Conservation (phyloP, 345 rosid species). For the Camelina hispida region DNA sequence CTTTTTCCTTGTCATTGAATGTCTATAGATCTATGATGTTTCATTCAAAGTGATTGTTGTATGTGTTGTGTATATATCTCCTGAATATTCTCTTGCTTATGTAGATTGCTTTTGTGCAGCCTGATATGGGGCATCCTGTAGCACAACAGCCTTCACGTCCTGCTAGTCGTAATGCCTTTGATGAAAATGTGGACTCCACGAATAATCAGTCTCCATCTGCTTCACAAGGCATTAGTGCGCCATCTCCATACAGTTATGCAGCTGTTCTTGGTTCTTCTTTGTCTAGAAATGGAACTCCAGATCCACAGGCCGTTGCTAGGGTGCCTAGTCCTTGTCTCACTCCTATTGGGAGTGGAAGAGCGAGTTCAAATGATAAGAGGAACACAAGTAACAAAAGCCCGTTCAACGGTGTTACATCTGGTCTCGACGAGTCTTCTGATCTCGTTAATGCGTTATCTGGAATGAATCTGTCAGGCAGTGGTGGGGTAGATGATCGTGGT, state of each 20-base stretch:
- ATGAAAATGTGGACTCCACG: constrained; percentile 57
- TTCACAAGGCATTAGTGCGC: constrained; percentile 54
- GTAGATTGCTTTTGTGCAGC: constrained; percentile 51
- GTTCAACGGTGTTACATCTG: constrained; percentile 59
- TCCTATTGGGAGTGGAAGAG: constrained; percentile 86
- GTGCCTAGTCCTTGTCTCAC: constrained; percentile 90
- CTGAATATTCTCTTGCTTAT: constrained; percentile 2
- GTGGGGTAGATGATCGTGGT: no score
- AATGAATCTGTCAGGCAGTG: no score
- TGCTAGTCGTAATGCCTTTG: constrained; percentile 75
- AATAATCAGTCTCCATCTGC: constrained; percentile 59
- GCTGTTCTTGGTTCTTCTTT: constrained; percentile 77
- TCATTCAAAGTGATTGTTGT: background rate
- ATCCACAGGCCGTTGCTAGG: constrained; percentile 74
- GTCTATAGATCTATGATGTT: no score
- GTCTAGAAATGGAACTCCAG: constrained; percentile 90
- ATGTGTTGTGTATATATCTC: constrained; percentile 31
- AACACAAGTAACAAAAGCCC: constrained; percentile 53
- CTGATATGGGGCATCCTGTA: constrained; percentile 20
- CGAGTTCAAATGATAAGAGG: constrained; percentile 64
- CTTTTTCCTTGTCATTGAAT: no score
- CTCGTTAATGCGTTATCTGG: constrained; percentile 58
- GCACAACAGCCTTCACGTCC: constrained; percentile 61
- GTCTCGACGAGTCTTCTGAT: constrained; percentile 59
- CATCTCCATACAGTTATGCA: constrained; percentile 72